These are phyloP conservation scores for Moesziomyces globuligerus DNA, from an alignment of 1,284 basidiomycete genomes.

Conservation along the genomic window DNA sequence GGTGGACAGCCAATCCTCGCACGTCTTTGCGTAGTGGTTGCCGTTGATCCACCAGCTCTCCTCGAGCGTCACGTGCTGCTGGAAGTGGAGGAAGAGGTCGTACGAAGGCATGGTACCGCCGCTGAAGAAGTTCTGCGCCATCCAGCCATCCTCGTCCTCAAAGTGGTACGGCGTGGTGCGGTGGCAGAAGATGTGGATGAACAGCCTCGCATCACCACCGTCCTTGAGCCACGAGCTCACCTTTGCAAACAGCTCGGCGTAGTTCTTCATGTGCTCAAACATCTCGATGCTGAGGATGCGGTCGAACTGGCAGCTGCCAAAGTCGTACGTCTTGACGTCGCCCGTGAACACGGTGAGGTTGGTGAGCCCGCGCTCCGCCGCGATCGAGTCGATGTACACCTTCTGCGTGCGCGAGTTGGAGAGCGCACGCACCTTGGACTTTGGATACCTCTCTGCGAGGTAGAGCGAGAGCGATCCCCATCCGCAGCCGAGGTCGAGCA, in stretches of 20 bases:
- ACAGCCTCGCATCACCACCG: conserved; percentile 72
- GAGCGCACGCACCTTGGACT: conserved; percentile 75
- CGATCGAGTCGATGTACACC: conserved; percentile 74
- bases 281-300: conserved; percentile 82
- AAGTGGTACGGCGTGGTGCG: conserved; percentile 75
- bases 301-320: conserved; percentile 73
- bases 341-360: conserved; percentile 77
- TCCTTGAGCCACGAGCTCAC: conserved; percentile 76
- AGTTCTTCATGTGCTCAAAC: conserved; percentile 76
- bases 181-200: conserved; percentile 82
- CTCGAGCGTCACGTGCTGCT: conserved; percentile 76
- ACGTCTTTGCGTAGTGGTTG: conserved; percentile 75
- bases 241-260: conserved; percentile 75
- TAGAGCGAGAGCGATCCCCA: conserved; percentile 80
- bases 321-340: conserved; percentile 77
- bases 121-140: conserved; percentile 77
- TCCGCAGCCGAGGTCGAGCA: conserved; percentile 80
- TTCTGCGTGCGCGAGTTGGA: conserved; percentile 81
- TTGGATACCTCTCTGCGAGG: conserved; percentile 79
- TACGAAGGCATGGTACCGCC: conserved; percentile 69
- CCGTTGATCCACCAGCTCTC: conserved; percentile 71
- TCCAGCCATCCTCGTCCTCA: conserved; percentile 79
- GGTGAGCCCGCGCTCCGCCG: conserved; percentile 72
- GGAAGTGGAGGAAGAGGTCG: conserved; percentile 79
- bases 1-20: conserved; percentile 76